Evolutionary conservation across 768 basidiomycete species (phyloP).

Genomic region (Tulasnella sp.): DNA sequence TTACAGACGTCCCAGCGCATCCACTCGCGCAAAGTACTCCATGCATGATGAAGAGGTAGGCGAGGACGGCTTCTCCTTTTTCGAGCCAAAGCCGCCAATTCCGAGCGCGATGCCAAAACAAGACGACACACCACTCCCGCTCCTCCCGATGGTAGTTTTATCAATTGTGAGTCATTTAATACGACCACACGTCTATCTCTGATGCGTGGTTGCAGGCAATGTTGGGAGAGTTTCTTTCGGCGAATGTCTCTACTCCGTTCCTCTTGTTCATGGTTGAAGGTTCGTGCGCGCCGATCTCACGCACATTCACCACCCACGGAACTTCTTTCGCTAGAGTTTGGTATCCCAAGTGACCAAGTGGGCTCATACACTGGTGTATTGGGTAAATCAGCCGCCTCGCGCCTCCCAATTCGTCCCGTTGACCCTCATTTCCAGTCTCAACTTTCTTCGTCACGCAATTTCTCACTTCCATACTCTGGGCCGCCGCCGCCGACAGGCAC

Average conservation of each 20-base stretch:
- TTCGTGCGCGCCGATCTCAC: constrained; percentile 20
- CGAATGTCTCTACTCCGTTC: constrained; percentile 87
- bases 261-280: constrained; percentile 92
- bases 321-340: constrained; percentile 30
- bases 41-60: constrained; percentile 2
- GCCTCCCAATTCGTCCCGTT: constrained; percentile 3
- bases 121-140: constrained; percentile 71
- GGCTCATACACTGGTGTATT: constrained; percentile 84
- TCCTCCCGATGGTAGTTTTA: constrained; percentile 79
- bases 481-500: constrained; percentile 87
- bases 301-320: background rate
- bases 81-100: constrained; percentile 39
- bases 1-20: background rate
- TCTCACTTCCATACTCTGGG: constrained; percentile 89
- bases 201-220: constrained; percentile 48
- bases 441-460: constrained; percentile 94
- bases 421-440: constrained; percentile 37
- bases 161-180: constrained; percentile 61
- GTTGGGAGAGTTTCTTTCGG: constrained; percentile 88
- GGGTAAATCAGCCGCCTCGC: constrained; percentile 33
- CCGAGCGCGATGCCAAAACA: constrained; percentile 52
- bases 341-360: constrained; percentile 61
- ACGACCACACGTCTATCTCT: no score
- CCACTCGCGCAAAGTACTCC: constrained; percentile 1
- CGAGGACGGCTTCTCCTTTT: constrained; percentile 20